These are phyloP conservation scores for Hanseniaspora hatyaiensis DNA, from an alignment of 805 yeast species.

Conservation along the genomic window DNA sequence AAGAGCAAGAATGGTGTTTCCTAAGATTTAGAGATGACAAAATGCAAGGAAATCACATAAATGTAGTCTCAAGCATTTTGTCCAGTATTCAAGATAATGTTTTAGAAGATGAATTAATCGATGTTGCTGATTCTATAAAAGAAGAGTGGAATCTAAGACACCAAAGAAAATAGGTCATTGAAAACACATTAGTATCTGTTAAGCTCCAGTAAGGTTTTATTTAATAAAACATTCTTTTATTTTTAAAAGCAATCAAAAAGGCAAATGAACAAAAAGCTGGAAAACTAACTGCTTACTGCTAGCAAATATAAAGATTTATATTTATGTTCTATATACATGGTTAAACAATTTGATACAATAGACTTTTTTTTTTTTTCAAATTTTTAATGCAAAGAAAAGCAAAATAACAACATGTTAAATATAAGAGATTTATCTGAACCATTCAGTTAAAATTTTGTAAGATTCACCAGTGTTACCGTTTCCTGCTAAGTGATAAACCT, in stretches of 20 bases:
- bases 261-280: no score
- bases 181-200: no score
- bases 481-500: conserved; percentile 12
- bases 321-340: no score
- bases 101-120: conserved; percentile 59
- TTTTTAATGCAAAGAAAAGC: no score
- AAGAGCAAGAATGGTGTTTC: conserved; percentile 64
- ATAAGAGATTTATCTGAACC: conserved; percentile 5
- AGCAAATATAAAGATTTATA: no score
- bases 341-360: no score
- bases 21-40: conserved; percentile 90
- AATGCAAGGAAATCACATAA: conserved; percentile 68
- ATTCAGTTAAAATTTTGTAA: conserved; percentile 9
- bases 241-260: background rate
- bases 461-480: conserved; percentile 13
- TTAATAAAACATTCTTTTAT: background rate
- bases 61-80: conserved; percentile 71
- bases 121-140: conserved; percentile 45
- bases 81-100: conserved; percentile 82
- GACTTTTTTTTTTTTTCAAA: background rate
- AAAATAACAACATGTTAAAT: no score
- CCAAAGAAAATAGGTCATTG: conserved; percentile 17
- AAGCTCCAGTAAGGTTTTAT: background rate
- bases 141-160: conserved; percentile 53
- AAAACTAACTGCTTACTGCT: no score